Base-by-base conservation (phyloP, 768 basidiomycete species). In the Phaffia tasmanica region DNA sequence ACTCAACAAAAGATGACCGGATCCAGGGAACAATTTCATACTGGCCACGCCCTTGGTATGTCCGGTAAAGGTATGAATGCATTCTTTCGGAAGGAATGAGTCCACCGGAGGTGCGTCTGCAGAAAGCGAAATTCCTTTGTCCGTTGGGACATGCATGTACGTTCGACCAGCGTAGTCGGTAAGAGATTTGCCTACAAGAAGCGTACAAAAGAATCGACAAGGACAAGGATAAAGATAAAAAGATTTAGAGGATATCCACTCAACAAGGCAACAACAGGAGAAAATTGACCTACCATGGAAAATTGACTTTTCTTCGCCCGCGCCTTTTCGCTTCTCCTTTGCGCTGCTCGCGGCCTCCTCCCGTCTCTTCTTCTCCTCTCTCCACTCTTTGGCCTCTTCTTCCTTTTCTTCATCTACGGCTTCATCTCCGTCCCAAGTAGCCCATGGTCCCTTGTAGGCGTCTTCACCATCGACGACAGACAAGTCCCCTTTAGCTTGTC, bases 81-180 rank as follows among this genome's bases (percentile, higher is more conserved):
- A 97, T 14, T 82, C 81, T 79, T 98, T 97, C 32, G 95, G 95
- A 69, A 98, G 86, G 74, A 94, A 98, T 67, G 86, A 85, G 68
- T 97, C 92, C 27, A 75, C 75, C 1, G 75, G 74, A 73, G 91
- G 86, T 2, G 86, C 83, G 18, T 90, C 93, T 46, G 83, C 73
- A 76, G 50, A 92, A 86, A 54, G 90, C 92, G 74, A 91, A 51
- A 69, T 63, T 7, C 67, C 67, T 57, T 69, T 89, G 65, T 91
- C 84, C 59, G 93, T 93, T 7, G 94, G 89, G 48, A 79, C 75
- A 61, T 88, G 85, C 86, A 99, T 94, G 80, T 99, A 98, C 62
- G 94, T 95, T 72, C 95, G 83, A 63, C 95, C 95, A 77, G 95
- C 93, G 77, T 99, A 99, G 78, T 99, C 95, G 66, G 85, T 85